phyloP scores from a whole-genome alignment of 805 yeast genomes.

The Zygoascus biomembranicola region DNA sequence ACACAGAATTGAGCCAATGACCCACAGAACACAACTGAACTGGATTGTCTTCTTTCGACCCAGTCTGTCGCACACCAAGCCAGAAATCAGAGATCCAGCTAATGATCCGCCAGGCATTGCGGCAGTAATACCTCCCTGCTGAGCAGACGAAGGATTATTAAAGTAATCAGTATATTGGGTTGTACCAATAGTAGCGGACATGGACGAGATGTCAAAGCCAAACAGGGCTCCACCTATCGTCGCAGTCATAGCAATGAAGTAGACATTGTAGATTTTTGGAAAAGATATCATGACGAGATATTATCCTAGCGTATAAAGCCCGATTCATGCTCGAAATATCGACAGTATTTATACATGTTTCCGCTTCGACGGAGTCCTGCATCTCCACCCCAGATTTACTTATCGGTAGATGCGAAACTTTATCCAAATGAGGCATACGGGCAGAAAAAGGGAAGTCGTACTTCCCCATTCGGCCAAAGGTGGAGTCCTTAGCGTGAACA shows the following conservation, averaged over 20 bases:
- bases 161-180: slow-evolving; percentile 46
- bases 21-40: slow-evolving; percentile 46
- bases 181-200: slow-evolving; percentile 49
- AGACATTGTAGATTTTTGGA: slow-evolving; percentile 40
- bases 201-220: slow-evolving; percentile 73
- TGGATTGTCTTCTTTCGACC: slow-evolving; percentile 53
- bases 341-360: background rate
- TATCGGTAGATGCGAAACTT: too few relatives aligned
- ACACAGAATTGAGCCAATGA: slow-evolving; percentile 51
- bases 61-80: slow-evolving; percentile 37
- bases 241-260: slow-evolving; percentile 45
- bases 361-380: background rate
- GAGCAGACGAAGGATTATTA: slow-evolving; percentile 42
- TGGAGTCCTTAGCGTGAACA: too few relatives aligned
- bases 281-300: too few relatives aligned
- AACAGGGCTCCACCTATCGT: slow-evolving; percentile 62
- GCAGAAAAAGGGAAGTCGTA: too few relatives aligned
- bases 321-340: background rate
- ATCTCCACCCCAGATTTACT: too few relatives aligned
- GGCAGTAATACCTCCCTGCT: slow-evolving; percentile 68
- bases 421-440: too few relatives aligned
- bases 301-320: too few relatives aligned
- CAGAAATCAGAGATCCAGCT: slow-evolving; percentile 54
- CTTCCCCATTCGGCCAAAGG: too few relatives aligned
- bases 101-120: slow-evolving; percentile 75